Evolutionary conservation across 164 flowering plant species (phyloP).

Genomic region (Aristolochia contorta): DNA sequence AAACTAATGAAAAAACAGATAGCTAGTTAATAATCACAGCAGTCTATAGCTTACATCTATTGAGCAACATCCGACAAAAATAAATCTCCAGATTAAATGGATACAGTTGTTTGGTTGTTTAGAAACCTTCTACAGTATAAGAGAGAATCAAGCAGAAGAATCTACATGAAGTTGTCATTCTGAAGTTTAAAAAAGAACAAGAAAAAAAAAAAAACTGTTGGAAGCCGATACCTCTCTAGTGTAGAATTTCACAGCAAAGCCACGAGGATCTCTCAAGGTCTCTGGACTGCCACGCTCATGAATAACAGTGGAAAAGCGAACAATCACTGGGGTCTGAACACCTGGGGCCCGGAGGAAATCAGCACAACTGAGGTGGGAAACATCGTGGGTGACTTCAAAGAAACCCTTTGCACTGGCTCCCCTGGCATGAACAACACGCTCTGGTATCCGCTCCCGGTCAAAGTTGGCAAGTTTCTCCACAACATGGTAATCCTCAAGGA

Average conservation of each 20-base stretch:
- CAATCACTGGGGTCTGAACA: constrained; percentile 91
- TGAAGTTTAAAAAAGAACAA: background rate
- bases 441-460: constrained; percentile 89
- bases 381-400: constrained; percentile 94
- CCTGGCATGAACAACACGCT: constrained; percentile 99
- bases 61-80: too few species aligned
- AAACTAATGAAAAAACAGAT: too few species aligned
- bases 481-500: constrained; percentile 96
- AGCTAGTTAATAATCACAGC: too few species aligned
- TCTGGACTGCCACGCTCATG: constrained; percentile 99
- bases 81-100: too few species aligned
- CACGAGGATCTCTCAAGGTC: constrained; percentile 89
- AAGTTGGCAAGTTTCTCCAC: constrained; percentile 92
- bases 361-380: constrained; percentile 83
- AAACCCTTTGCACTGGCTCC: constrained; percentile 99
- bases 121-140: too few species aligned
- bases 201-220: background rate
- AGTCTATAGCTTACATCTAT: too few species aligned
- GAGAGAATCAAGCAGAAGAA: too few species aligned
- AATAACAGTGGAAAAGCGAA: constrained; percentile 86
- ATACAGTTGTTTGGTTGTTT: too few species aligned
- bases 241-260: constrained; percentile 84
- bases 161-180: too few species aligned
- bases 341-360: constrained; percentile 98
- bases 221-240: constrained; percentile 68